Base-by-base conservation (phyloP, 345 rosid species). In the Moringa oleifera region DNA sequence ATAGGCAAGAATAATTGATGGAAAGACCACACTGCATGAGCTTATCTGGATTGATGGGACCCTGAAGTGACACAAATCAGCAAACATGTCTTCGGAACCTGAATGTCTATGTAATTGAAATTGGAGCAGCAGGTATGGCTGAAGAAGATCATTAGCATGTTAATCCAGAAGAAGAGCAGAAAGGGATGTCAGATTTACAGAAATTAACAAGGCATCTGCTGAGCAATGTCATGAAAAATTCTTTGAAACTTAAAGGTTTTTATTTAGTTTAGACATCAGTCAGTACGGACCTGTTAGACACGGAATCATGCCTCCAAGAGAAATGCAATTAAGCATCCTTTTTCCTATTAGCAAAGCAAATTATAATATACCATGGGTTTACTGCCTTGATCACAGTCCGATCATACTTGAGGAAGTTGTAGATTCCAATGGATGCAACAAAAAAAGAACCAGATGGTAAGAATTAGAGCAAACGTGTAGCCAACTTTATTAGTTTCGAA, bases 1-100 rank as follows among this genome's bases (percentile, higher is more conserved):
- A 68, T 87, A 92, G 45, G 98, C 89, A 63, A 92, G 74, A 59
- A 92, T 76, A 58, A 89, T 80, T 7, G 96, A 89, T 1, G 98
- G 98, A 67, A 89, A 92, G 51, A 92, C 89, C 0, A 87, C 74
- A 60, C 72, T 78, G 23, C 89, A 53, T 65, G 87, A 92, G 31
- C 96, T 95, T 0, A 84, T 80, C 88, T 87, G 89, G 51, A 74
- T 11, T 16, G 47, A 41, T 41, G 1, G 6, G 47, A 11, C 13
- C 6, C 12, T 41, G 61, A 92, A 92, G 77, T 92, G 98, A 56
- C 96, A 92, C 51, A 92, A 88, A 75, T 89, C 96, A 24, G 96
- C 98, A 50, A 87, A 92, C 69, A 92, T 59, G 53, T 96, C 95
- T 75, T 92, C 96, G 0, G 92, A 86, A 71, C 96, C 98, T 91